These are phyloP conservation scores for Spathaspora passalidarum DNA, from an alignment of 805 yeast species.

Conservation along the genomic window DNA sequence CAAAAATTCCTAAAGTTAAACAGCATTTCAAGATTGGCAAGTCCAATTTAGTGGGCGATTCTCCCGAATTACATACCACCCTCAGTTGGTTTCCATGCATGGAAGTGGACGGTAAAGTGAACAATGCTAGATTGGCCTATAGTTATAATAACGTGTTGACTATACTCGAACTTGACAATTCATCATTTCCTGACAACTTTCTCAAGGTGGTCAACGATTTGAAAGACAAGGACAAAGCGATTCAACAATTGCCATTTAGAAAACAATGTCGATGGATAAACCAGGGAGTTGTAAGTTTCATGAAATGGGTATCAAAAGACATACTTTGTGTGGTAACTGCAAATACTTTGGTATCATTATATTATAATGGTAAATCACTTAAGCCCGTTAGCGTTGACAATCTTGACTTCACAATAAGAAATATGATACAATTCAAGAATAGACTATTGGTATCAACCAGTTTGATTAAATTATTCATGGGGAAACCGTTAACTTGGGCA, in stretches of 20 bases:
- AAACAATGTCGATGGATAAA: constrained; percentile 22
- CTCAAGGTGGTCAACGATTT: constrained; percentile 22
- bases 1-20: constrained; percentile 19
- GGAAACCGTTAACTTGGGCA: constrained; percentile 67
- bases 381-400: constrained; percentile 3
- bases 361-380: constrained; percentile 5
- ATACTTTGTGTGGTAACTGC: constrained; percentile 22
- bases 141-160: constrained; percentile 65
- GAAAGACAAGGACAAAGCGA: constrained; percentile 36
- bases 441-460: constrained; percentile 18
- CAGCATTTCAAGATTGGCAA: constrained; percentile 55
- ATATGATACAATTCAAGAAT: constrained; percentile 14
- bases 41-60: constrained; percentile 33
- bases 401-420: background rate
- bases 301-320: constrained; percentile 51
- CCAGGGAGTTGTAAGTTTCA: constrained; percentile 33
- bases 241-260: constrained; percentile 24
- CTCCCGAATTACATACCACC: background rate
- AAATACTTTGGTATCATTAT: constrained; percentile 9
- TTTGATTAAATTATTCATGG: constrained; percentile 48
- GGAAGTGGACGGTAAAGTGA: constrained; percentile 11
- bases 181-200: constrained; percentile 30
- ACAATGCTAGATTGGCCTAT: constrained; percentile 53
- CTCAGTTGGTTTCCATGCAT: constrained; percentile 63
- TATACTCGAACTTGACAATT: constrained; percentile 47